phyloP scores from a whole-genome alignment of 2,329 filamentous ascomycete species.

The Aspergillus alliaceus region DNA sequence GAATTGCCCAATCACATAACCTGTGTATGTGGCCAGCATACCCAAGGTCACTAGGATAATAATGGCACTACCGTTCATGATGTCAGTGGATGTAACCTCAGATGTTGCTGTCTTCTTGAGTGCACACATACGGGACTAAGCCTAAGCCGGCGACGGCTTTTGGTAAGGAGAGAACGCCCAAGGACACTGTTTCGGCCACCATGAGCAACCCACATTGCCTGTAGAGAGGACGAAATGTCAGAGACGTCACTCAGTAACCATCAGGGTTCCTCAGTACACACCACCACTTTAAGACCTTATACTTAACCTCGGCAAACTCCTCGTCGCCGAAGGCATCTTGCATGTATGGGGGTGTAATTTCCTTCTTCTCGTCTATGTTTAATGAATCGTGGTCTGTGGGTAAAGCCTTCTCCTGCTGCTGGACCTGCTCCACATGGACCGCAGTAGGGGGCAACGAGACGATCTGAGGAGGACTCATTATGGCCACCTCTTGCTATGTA shows the following conservation, averaged over 20 bases:
- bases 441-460: conserved; percentile 8
- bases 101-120: background rate
- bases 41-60: conserved; percentile 56
- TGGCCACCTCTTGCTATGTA: background rate
- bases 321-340: too few species aligned
- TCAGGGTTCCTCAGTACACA: conserved; percentile 16
- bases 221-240: conserved; percentile 31
- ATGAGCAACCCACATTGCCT: conserved; percentile 52
- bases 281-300: conserved; percentile 53
- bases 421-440: conserved; percentile 11
- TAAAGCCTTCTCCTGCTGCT: conserved; percentile 9
- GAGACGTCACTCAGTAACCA: background rate
- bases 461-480: conserved; percentile 17
- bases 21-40: conserved; percentile 59
- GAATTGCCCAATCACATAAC: conserved; percentile 61
- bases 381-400: conserved; percentile 10
- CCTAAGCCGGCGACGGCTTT: conserved; percentile 54
- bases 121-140: conserved; percentile 49
- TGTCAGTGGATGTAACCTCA: background rate
- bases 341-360: conserved; percentile 17
- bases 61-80: conserved; percentile 42
- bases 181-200: conserved; percentile 60
- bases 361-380: conserved; percentile 22
- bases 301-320: conserved; percentile 50
- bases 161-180: conserved; percentile 58